Evolutionary conservation across 2,329 filamentous ascomycete genomes (phyloP).

Genomic region (Zarea fungicola): DNA sequence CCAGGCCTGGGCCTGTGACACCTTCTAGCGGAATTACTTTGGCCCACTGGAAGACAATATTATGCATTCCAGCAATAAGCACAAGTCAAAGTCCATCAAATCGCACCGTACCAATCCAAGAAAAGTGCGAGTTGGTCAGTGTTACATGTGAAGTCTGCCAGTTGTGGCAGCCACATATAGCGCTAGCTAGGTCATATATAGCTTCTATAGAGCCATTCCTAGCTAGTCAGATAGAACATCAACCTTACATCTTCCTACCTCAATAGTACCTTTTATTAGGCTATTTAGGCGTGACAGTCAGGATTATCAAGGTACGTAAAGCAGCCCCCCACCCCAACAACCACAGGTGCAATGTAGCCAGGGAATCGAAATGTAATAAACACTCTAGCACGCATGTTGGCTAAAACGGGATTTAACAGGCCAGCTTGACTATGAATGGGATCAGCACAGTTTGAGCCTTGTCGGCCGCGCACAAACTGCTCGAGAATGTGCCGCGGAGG

Average conservation of each 20-base stretch:
- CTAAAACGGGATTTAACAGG: slow-evolving; percentile 17
- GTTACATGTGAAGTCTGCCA: too few relatives aligned
- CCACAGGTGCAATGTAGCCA: neutral
- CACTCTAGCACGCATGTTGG: neutral
- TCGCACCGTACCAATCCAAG: slow-evolving; percentile 16
- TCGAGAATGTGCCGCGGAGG: slow-evolving; percentile 21
- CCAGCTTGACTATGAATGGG: slow-evolving; percentile 22
- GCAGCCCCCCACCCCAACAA: too few relatives aligned
- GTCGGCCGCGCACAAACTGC: slow-evolving; percentile 18
- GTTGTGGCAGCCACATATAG: too few relatives aligned
- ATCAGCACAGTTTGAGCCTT: slow-evolving; percentile 14
- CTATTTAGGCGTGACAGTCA: too few relatives aligned
- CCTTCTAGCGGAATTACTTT: neutral
- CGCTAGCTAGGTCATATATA: too few relatives aligned
- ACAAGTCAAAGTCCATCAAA: slow-evolving; percentile 24
- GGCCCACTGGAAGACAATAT: slow-evolving; percentile 21
- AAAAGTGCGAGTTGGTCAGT: slow-evolving; percentile 23
- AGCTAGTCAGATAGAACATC: too few relatives aligned
- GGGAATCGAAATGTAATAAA: too few relatives aligned
- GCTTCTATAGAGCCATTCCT: too few relatives aligned
- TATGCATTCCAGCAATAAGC: slow-evolving; percentile 27
- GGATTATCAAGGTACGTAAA: slow-evolving; percentile 21
- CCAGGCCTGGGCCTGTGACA: too few relatives aligned
- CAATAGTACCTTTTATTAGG: too few relatives aligned
- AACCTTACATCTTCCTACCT: too few relatives aligned